Base-by-base conservation (phyloP, 352 stramenopile species). In the Phytopythium kandeliae region DNA sequence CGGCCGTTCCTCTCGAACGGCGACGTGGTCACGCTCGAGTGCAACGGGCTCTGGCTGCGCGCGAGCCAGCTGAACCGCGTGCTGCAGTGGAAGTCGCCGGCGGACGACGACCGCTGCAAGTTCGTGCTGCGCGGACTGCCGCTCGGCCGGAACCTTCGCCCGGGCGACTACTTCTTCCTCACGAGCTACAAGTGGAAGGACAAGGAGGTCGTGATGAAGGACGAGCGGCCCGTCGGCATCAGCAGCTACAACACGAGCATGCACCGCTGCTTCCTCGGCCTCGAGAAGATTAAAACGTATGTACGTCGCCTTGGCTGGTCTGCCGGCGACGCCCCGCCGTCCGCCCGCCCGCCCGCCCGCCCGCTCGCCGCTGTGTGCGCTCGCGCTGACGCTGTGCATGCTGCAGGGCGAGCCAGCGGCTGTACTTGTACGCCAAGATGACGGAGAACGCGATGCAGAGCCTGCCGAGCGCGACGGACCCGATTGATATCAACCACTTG, bases 161-260 rank as follows among this genome's bases (percentile, higher is more conserved):
- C 83, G 0, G 84, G 84, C 0, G 84, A 95, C 55, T 92, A 92
- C 48, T 95, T 92, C 57, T 95, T 95, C 57, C 67, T 95, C 13
- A 88, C 79, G 25, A 92, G 81, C 56, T 89, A 86, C 70, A 80
- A 83, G 57, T 92, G 77, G 72, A 89, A 89, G 49, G 84, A 95
- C 63, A 89, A 89, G 58, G 84, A 95, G 57, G 75, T 95, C 31
- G 78, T 90, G 47, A 74, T 85, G 57, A 85, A 74, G 36, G 77
- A 89, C 53, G 81, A 92, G 45, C 77, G 78, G 19, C 82, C 82
- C 1, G 73, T 89, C 15, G 79, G 80, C 2, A 67, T 88, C 54
- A 85, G 76, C 57, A 89, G 78, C 71, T 93, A 90, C 77, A 86
- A 93, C 46, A 89, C 73, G 8, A 92, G 82, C 48, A 69, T 88